Conservation (phyloP, 371 early-diverging fungal species). For the Lichtheimia ornata region DNA sequence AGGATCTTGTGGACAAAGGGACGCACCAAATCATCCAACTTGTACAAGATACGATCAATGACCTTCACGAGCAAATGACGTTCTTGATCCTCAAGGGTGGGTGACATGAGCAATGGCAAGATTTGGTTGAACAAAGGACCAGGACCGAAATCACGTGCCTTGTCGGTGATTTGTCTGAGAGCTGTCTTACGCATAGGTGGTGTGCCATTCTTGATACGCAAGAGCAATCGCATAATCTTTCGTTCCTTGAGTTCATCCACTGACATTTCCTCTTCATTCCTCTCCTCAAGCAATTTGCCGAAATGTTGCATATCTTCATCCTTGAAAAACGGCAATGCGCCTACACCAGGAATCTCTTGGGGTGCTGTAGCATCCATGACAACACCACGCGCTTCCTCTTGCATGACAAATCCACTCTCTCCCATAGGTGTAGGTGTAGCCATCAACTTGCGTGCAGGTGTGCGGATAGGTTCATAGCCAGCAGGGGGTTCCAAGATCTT, state of each 20-base stretch:
- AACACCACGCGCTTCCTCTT: slow-evolving; percentile 66
- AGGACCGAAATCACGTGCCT: slow-evolving; percentile 95
- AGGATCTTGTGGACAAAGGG: slow-evolving; percentile 97
- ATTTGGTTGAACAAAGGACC: slow-evolving; percentile 96
- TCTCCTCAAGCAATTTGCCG: slow-evolving; percentile 86
- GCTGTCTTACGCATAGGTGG: slow-evolving; percentile 94
- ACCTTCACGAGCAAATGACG: slow-evolving; percentile 97
- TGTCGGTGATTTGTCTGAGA: slow-evolving; percentile 92
- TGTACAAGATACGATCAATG: slow-evolving; percentile 94
- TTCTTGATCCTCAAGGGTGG: slow-evolving; percentile 96
- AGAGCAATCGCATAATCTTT: slow-evolving; percentile 91
- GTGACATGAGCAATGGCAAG: slow-evolving; percentile 95
- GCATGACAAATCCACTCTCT: slow-evolving; percentile 83
- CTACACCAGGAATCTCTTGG: slow-evolving; percentile 89
- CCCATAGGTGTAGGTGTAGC: slow-evolving; percentile 94
- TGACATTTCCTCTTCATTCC: slow-evolving; percentile 82
- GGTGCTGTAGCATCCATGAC: slow-evolving; percentile 69
- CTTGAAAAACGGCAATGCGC: slow-evolving; percentile 91
- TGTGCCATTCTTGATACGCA: slow-evolving; percentile 98
- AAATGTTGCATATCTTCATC: slow-evolving; percentile 97
- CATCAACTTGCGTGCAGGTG: slow-evolving; percentile 92
- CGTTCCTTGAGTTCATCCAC: slow-evolving; percentile 92
- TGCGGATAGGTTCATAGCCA: slow-evolving; percentile 91
- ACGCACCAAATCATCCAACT: slow-evolving; percentile 93
- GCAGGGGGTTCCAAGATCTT: slow-evolving; percentile 89